Conservation (phyloP, 2,329 filamentous ascomycete genomes). For the Penicillium corylophilum region DNA sequence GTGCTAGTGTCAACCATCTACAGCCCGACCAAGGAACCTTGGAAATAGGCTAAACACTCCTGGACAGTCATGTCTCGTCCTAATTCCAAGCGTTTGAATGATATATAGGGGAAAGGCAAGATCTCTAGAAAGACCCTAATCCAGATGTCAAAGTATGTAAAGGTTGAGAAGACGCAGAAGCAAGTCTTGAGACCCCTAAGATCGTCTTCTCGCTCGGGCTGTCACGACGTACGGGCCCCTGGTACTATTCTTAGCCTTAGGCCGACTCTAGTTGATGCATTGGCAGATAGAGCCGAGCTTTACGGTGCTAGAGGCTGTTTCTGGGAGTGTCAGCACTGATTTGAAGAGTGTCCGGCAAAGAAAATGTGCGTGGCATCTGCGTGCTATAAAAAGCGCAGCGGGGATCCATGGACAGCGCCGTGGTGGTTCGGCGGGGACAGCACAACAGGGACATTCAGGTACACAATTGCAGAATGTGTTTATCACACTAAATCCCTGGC, state of each 20-base stretch:
- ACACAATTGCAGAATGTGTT: background rate
- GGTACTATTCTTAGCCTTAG: background rate
- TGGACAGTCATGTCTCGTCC: too few species aligned
- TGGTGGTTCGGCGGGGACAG: conserved; percentile 1
- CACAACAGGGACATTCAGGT: background rate
- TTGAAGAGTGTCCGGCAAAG: background rate
- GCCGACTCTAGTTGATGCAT: background rate
- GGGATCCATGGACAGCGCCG: conserved; percentile 1
- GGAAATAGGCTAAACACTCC: too few species aligned
- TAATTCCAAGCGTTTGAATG: too few species aligned
- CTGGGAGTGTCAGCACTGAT: background rate
- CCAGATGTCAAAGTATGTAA: too few species aligned
- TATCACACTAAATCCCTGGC: too few species aligned
- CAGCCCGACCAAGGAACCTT: too few species aligned
- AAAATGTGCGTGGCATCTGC: background rate
- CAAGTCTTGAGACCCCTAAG: too few species aligned
- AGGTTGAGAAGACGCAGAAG: too few species aligned
- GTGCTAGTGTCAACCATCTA: background rate
- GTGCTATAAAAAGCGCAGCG: conserved; percentile 4
- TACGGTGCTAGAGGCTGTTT: background rate
- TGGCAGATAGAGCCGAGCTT: background rate
- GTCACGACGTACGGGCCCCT: too few species aligned
- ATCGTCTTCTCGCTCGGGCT: too few species aligned
- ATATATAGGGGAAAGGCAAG: too few species aligned
- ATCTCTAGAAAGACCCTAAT: too few species aligned